Evolutionary conservation across 2,329 filamentous ascomycete genomes (phyloP), one percentile per base, ranked within the genome.

Genomic region (Nothopassalora personata): DNA sequence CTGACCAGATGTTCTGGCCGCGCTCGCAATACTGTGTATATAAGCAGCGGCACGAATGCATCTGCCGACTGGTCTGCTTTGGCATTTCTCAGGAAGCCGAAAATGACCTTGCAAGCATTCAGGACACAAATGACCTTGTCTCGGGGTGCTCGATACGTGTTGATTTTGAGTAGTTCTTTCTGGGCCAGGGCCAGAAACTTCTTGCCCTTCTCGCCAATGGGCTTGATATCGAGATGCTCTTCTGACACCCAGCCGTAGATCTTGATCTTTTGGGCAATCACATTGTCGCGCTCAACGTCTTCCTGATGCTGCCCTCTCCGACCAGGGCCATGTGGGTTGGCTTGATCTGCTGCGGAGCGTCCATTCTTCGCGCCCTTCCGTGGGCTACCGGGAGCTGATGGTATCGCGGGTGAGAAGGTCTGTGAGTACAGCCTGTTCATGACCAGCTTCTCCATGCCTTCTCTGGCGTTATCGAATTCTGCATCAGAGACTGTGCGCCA

Each of bases 41-140:
- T 99, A 57, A 99, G 81, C 30, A 97, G 81, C 4, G 94, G 89
- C 77, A 97, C 91, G 68, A 99, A 99, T 0, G 93, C 91, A 76
- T 99, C 94, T 11, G 94, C 94, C 1, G 93, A 97, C 23, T 92
- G 93, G 72, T 99, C 94, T 1, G 88, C 89, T 74, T 96, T 95
- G 55, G 90, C 86, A 72, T 97, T 95, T 66, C 93, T 92, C 54
- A 99, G 79, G 52, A 96, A 85, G 18, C 93, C 94, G 74, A 99
- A 97, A 64, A 99, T 97, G 63, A 99, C 95, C 76, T 99, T 99
- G 83, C 94, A 99, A 77, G 92, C 97, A 76, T 99, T 99, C 57
- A 99, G 78, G 49, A 97, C 91, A 74, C 94, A 99, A 53, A 99
- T 97, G 57, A 99, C 94, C 76, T 99, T 99, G 79, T 99, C 94